Percentiles rank a stretch among this genome's conserved stretches.
Evolutionary conservation across 345 rosid species (phyloP).

Genomic region (Salix exigua): DNA sequence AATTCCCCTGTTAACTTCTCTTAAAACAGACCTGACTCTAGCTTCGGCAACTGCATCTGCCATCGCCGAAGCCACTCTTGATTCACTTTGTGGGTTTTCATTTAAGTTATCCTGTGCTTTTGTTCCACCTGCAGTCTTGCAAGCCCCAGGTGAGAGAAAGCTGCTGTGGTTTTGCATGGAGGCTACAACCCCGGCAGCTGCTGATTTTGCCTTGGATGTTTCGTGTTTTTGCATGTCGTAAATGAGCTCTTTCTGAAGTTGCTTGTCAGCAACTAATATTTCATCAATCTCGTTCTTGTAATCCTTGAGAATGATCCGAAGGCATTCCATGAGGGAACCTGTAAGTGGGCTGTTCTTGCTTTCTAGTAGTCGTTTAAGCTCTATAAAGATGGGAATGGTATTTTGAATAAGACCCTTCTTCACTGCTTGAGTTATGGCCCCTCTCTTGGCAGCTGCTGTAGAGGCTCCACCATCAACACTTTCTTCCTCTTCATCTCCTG

Average conservation of each 20-base stretch:
- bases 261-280: slow-evolving; percentile 82
- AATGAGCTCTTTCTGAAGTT: slow-evolving; percentile 88
- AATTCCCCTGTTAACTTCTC: slow-evolving; percentile 60
- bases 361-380: slow-evolving; percentile 82
- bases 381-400: slow-evolving; percentile 92
- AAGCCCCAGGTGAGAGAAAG: slow-evolving; percentile 26
- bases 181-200: slow-evolving; percentile 49
- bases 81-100: slow-evolving; percentile 21
- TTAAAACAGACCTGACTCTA: slow-evolving; percentile 61
- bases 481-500: slow-evolving; percentile 61
- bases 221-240: slow-evolving; percentile 92
- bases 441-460: slow-evolving; percentile 62
- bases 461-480: slow-evolving; percentile 39
- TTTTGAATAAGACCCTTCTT: slow-evolving; percentile 85
- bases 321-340: slow-evolving; percentile 92
- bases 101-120: slow-evolving; percentile 13
- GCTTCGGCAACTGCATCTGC: slow-evolving; percentile 66
- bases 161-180: slow-evolving; percentile 30
- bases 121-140: slow-evolving; percentile 4
- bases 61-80: slow-evolving; percentile 55
- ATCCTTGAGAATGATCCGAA: slow-evolving; percentile 79
- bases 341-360: slow-evolving; percentile 87
- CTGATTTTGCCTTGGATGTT: slow-evolving; percentile 54
- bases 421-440: slow-evolving; percentile 83
- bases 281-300: slow-evolving; percentile 93